Base-by-base conservation (phyloP, 306 rosid genomes). In the Prunus salicina region DNA sequence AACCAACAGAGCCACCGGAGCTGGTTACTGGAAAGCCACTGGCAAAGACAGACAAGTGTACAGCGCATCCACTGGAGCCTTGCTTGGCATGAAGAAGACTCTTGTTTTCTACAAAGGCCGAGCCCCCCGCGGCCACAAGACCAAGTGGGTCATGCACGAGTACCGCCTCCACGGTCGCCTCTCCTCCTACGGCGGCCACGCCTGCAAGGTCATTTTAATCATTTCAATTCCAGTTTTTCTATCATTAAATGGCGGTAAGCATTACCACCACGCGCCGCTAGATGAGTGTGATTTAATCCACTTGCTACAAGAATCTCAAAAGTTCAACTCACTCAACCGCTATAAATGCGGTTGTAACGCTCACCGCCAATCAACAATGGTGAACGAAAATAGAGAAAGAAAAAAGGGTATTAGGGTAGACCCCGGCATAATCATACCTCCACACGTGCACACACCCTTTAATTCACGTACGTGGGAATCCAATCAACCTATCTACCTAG, bases 121-220 rank as follows among this genome's bases (percentile, higher is more conserved):
- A 76, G 96, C 97, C 52, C 97, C 96, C 0, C 86, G 91, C 2
- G 97, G 97, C 14, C 81, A 87, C 70, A 90, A 89, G 81, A 92
- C 97, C 82, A 86, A 87, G 83, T 92, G 97, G 97, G 93, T 92
- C 77, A 92, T 92, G 97, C 96, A 92, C 14, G 96, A 92, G 86
- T 92, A 88, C 86, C 96, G 93, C 68, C 89, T 92, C 65, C 86
- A 90, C 71, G 84, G 75, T 58, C 72, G 85, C 83, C 83, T 88
- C 76, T 86, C 91, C 51, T 84, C 91, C 32, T 73, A 46, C 65
- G 80, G 18, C 51, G 51, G 80, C 67, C 93, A 86, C 82, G 70
- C 79, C 53, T 80, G 82, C 63, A 84, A 84, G 87, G 90, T 86
- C 43, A 38, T 38, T 7, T 38, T 38, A 38, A 38, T 38, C 0